Evolutionary conservation across 805 yeast genomes (phyloP), one percentile per base, ranked within the genome.

Genomic region (Jamesozyma piceae): DNA sequence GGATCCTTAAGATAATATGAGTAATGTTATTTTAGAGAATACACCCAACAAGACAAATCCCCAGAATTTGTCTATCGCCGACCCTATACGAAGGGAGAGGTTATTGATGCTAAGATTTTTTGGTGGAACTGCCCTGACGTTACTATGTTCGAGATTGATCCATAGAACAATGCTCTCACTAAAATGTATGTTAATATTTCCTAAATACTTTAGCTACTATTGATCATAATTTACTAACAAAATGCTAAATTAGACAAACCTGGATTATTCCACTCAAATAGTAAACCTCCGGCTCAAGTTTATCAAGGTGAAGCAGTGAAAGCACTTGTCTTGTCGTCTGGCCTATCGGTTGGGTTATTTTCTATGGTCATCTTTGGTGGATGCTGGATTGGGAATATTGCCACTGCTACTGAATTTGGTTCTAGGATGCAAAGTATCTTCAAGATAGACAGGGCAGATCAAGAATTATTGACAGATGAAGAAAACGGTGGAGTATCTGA

Each of bases 221-320:
- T 24, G 15, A 8, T 4, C 21, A 22, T 11, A 22, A 10, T 18
- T 18, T 48, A 49, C 52, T 48, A 46, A 49, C 53, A 19, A 19
- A 19, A 6, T 8, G 14, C 10, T 17, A 19, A 14, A 15, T 17
- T 40, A 66, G 74, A 77, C 52, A 63, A 77, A 5, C 96, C 96
- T 6, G 73, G 72, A 35, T 69, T 79, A 53, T 89, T 84, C 63
- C 88, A 85, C 53, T 86, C 89, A 11, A 88, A 88, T 62, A 90
- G 87, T 54, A 73, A 33, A n/a, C 36, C 42, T 10, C 41, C 44
- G 15, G 70, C 78, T n/a, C 82, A 80, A 55, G 80, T 83, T 26
- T 79, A 84, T 57, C 78, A 84, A 47, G 75, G 77, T 42, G 95
- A 88, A 59, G 95, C 95, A 2, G 75, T 86, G 28, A 77, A 79